Evolutionary conservation across 495 filamentous ascomycete genomes (phyloP), one percentile per base, ranked within the genome.

Genomic region (Chaetomidium leptoderma): DNA sequence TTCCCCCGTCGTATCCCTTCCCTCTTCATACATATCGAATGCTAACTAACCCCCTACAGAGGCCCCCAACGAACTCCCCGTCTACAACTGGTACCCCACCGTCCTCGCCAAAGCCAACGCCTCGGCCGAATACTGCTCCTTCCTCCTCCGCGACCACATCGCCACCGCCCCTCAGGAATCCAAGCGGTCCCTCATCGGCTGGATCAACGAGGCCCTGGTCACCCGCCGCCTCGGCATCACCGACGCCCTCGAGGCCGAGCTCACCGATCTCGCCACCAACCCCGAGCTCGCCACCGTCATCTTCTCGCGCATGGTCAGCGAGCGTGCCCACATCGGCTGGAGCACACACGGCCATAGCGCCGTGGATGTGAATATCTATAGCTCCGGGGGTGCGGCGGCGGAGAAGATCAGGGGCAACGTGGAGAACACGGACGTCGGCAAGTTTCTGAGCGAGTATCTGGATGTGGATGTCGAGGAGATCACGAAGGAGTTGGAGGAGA

Each of bases 281-380:
- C 82, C 83, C 0, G 68, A 67, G 0, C 64, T 70, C 1, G 71
- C 85, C 0, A 63, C 74, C 3, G 81, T 82, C 65, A 72, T 82
- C n/a, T 89, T 97, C 63, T 83, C 91, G 0, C 83, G 89, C 65
- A 91, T 97, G 74, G 81, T 97, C 63, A 92, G 88, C 62, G 79
- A 88, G 11, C 80, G 95, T 50, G 88, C 91, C 3, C 91, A 95
- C 67, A 81, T 95, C 46, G 95, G 93, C 13, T 98, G 95, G 95
- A 84, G 78, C 30, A 95, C 90, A 0, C 91, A 95, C 66, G 91
- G 91, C 17, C 91, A 97, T 74, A 90, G 86, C 39, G 89, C 81
- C 39, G 90, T 90, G 13, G 91, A 97, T 69, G 91, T 97, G 49
- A 95, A 97, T 68, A 88, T 95, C 62, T 97, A 95, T 68, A 84